These are phyloP conservation scores for Fusarium nodosum DNA, from an alignment of 2,329 filamentous ascomycete species.

Conservation along the genomic window DNA sequence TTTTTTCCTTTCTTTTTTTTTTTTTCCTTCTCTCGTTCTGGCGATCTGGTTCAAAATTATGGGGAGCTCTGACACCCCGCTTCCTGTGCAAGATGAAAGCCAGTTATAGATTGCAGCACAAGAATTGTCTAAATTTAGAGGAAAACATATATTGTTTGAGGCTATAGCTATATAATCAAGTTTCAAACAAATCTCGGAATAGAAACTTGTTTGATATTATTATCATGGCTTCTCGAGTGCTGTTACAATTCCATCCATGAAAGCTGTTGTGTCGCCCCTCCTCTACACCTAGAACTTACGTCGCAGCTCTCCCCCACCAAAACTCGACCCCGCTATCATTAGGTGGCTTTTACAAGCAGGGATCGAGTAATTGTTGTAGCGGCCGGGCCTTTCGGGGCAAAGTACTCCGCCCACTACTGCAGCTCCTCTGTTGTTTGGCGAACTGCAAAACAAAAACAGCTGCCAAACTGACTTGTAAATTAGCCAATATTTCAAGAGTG, in stretches of 20 bases:
- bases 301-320: conserved; percentile 45
- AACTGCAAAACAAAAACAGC: conserved; percentile 36
- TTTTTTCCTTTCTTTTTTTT: conserved; percentile 24
- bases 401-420: conserved; percentile 48
- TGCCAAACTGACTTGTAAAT: conserved; percentile 17
- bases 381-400: conserved; percentile 46
- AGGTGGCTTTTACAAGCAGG: conserved; percentile 29
- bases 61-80: conserved; percentile 46
- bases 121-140: not conserved
- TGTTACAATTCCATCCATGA: not conserved
- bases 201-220: not conserved
- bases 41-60: conserved; percentile 46
- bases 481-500: conserved; percentile 26
- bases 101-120: conserved; percentile 19
- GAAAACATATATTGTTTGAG: not conserved
- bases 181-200: not conserved
- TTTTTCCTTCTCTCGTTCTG: conserved; percentile 29
- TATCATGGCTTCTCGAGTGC: not conserved
- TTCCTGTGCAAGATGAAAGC: conserved; percentile 27
- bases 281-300: conserved; percentile 12
- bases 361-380: conserved; percentile 32
- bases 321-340: conserved; percentile 41
- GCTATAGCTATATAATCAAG: too few relatives aligned
- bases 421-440: conserved; percentile 37
- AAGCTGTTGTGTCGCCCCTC: conserved; percentile 30